Base-by-base conservation (phyloP, 345 rosid genomes). In the Murraya paniculata region DNA sequence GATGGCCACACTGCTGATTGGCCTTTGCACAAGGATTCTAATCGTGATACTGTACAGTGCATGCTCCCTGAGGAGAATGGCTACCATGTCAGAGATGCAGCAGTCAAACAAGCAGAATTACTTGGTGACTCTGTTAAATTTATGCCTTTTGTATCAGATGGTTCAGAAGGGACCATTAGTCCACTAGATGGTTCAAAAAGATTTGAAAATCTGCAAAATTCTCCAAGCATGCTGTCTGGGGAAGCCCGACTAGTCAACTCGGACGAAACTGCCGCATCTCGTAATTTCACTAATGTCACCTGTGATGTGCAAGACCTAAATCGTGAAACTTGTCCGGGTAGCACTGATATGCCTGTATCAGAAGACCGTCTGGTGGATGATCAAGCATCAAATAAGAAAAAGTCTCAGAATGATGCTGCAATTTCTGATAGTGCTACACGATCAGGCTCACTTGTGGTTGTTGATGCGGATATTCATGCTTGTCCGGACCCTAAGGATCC, bases 231-330 rank as follows among this genome's bases (percentile, higher is more conserved):
- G 55, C 57, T 61, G 13, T 56, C 85, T 77, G 18, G 65, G 5
- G 78, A 75, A 86, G 76, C 77, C 31, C 83, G 81, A 71, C 76
- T 72, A 59, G 67, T 35, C 27, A 60, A 59, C 35, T 67, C 62
- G 50, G 74, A 78, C 18, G 89, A 84, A 82, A 81, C 68, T 82
- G 83, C 76, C 16, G 81, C 81, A 76, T 89, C 90, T 57, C 90
- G 88, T 79, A 78, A 86, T 74, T 81, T 82, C 83, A 84, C 84
- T 55, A 86, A 82, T 48, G 78, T 80, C 80, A 85, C 87, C 71
- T 82, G 79, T 9, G 90, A 84, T 84, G 36, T 78, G 74, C 89
- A 85, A 74, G 87, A 82, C 64, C 81, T 73, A 50, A 86, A 76
- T 73, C 84, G 62, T 50, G 76, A 56, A 82, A 64, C 73, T 30